Conservation (phyloP, 805 yeast species). For the Lachancea thermotolerans region DNA sequence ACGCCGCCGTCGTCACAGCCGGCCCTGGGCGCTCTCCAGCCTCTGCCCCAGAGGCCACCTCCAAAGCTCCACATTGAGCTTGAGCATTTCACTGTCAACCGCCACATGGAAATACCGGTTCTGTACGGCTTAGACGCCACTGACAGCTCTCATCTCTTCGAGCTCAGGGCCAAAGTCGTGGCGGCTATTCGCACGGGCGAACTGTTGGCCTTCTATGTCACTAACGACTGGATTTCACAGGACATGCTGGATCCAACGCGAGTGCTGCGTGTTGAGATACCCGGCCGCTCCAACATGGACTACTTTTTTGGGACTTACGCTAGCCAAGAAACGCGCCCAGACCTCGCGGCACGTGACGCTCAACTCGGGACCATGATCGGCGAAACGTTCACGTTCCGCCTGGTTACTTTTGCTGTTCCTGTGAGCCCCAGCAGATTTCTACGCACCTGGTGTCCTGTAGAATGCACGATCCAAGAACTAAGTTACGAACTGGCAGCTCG, state of each 20-base stretch:
- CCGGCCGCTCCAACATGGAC: constrained; percentile 10
- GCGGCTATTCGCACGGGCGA: background rate
- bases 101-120: constrained; percentile 2
- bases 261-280: constrained; percentile 14
- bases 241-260: constrained; percentile 15
- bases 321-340: background rate
- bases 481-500: constrained; percentile 8
- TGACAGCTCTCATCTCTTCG: background rate
- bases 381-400: constrained; percentile 1
- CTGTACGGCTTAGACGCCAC: background rate
- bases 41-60: background rate
- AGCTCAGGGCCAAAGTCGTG: constrained; percentile 5
- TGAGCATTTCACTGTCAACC: background rate
- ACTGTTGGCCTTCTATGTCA: constrained; percentile 7
- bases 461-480: constrained; percentile 19
- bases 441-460: constrained; percentile 21
- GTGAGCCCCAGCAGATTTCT: constrained; percentile 4
- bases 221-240: constrained; percentile 11
- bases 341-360: background rate
- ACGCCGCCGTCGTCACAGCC: background rate
- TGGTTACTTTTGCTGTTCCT: constrained; percentile 1
- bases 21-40: background rate
- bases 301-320: constrained; percentile 11
- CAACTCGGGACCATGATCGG: background rate
- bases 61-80: background rate